A percentile compares a stretch with the other conserved stretches of the same genome.
These are phyloP conservation scores for Lasiodiplodia citricola DNA, from an alignment of 2,329 filamentous ascomycete species.

Conservation along the genomic window DNA sequence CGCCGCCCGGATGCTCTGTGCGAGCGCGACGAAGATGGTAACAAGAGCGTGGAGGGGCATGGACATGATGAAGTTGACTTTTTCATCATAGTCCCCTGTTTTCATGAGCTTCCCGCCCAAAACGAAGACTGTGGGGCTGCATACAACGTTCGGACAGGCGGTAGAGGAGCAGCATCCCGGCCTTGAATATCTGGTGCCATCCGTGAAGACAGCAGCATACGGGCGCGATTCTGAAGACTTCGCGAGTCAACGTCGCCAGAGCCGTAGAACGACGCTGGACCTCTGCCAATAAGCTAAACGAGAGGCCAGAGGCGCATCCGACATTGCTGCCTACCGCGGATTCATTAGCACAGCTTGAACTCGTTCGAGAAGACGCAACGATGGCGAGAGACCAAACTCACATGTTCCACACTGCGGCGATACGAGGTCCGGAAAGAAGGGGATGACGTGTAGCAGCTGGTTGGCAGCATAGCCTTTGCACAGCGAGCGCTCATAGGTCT, in stretches of 20 bases:
- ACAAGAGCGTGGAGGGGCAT: slow-evolving; percentile 10
- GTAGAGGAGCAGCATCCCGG: slow-evolving; percentile 15
- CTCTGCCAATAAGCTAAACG: slow-evolving; percentile 9
- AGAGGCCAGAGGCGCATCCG: slow-evolving; percentile 1
- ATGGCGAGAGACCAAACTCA: not conserved
- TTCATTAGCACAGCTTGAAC: not conserved
- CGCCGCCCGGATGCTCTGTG: slow-evolving; percentile 7
- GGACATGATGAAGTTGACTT: slow-evolving; percentile 7
- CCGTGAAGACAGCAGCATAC: not conserved
- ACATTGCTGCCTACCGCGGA: not conserved
- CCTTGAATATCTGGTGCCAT: slow-evolving; percentile 14
- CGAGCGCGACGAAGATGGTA: slow-evolving; percentile 8
- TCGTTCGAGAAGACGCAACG: not conserved
- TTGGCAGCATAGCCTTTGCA: slow-evolving; percentile 8
- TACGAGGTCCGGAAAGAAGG: slow-evolving; percentile 17
- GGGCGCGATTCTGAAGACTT: not conserved
- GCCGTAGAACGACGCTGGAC: not conserved
- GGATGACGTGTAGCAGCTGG: slow-evolving; percentile 7
- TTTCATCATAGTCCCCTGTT: slow-evolving; percentile 12
- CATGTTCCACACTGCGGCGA: not conserved
- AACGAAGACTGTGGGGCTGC: not conserved
- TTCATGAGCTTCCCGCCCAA: not conserved
- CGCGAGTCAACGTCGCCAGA: not conserved
- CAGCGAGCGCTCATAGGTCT: slow-evolving; percentile 18
- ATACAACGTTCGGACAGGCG: slow-evolving; percentile 6